A percentile compares a stretch with the other conserved stretches of the same genome.
phyloP scores from a whole-genome alignment of 441 rosid genomes.

The Hura crepitans region DNA sequence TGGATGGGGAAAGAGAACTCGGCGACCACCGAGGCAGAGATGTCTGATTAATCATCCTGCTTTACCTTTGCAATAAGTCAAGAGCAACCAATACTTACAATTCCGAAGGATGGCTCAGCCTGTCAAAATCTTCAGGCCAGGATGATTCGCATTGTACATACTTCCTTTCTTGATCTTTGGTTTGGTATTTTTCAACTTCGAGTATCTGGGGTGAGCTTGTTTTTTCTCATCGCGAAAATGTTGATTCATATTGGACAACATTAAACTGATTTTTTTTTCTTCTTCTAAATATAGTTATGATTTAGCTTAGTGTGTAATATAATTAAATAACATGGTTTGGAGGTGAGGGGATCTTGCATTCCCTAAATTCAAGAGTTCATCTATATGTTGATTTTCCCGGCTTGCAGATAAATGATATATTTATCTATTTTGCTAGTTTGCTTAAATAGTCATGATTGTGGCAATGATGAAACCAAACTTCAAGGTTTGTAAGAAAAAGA shows the following conservation, averaged over 20 bases:
- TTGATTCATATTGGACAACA: slow-evolving; percentile 12
- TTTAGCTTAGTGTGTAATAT: slow-evolving; percentile 14
- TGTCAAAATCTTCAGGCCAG: slow-evolving; percentile 13
- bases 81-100: neutral
- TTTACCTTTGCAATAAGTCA: slow-evolving; percentile 22
- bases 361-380: slow-evolving; percentile 7
- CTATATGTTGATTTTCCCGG: slow-evolving; percentile 1
- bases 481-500: too few relatives aligned
- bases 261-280: neutral
- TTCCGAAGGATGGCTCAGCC: neutral
- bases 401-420: neutral
- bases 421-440: neutral
- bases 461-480: too few relatives aligned
- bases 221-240: slow-evolving; percentile 17
- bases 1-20: slow-evolving; percentile 85
- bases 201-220: slow-evolving; percentile 23
- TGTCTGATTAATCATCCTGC: slow-evolving; percentile 63
- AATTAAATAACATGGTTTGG: neutral
- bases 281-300: neutral
- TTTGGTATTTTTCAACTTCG: slow-evolving; percentile 15
- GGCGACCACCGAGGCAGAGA: slow-evolving; percentile 82
- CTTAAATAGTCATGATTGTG: neutral
- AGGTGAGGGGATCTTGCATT: neutral
- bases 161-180: neutral
- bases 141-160: slow-evolving; percentile 22